Evolutionary conservation across 164 flowering plant genomes (phyloP).

Genomic region (Macadamia tetraphylla): DNA sequence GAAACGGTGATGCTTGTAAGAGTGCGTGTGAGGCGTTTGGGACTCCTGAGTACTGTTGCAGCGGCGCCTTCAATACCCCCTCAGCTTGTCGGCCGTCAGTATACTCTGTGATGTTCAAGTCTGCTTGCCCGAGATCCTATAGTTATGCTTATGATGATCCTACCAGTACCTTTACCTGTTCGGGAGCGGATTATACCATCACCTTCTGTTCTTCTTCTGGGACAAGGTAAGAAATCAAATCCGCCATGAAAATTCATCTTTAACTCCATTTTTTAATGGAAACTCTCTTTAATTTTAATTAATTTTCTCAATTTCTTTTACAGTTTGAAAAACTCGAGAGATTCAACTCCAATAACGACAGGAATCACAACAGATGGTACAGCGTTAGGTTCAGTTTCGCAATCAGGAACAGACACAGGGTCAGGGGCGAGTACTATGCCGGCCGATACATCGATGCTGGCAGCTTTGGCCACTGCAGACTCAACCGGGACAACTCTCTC

Average conservation of each 20-base stretch:
- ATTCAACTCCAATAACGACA: slow-evolving; percentile 18
- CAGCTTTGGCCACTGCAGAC: slow-evolving; percentile 30
- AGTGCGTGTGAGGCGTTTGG: slow-evolving; percentile 77
- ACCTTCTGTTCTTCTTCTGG: slow-evolving; percentile 60
- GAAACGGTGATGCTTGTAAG: slow-evolving; percentile 47
- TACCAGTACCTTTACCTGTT: slow-evolving; percentile 63
- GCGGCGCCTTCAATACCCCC: slow-evolving; percentile 51
- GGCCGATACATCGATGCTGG: slow-evolving; percentile 28
- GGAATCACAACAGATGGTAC: slow-evolving; percentile 1
- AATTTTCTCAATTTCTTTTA: background rate
- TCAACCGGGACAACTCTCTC: slow-evolving; percentile 15
- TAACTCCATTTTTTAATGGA: background rate
- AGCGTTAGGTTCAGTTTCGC: background rate
- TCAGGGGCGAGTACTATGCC: slow-evolving; percentile 13
- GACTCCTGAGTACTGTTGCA: slow-evolving; percentile 60
- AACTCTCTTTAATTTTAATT: background rate
- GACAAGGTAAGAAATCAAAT: slow-evolving; percentile 20
- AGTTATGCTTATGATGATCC: slow-evolving; percentile 71
- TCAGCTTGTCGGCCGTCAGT: slow-evolving; percentile 51
- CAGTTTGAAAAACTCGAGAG: slow-evolving; percentile 48
- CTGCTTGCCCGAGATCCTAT: slow-evolving; percentile 61
- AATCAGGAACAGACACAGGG: background rate
- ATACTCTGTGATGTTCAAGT: slow-evolving; percentile 54
- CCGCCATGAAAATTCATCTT: background rate
- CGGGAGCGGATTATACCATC: slow-evolving; percentile 55